A percentile compares a stretch with the other conserved stretches of the same genome.
Evolutionary conservation across 2,329 filamentous ascomycete species (phyloP).

Genomic region (Pyrenochaeta sp.): DNA sequence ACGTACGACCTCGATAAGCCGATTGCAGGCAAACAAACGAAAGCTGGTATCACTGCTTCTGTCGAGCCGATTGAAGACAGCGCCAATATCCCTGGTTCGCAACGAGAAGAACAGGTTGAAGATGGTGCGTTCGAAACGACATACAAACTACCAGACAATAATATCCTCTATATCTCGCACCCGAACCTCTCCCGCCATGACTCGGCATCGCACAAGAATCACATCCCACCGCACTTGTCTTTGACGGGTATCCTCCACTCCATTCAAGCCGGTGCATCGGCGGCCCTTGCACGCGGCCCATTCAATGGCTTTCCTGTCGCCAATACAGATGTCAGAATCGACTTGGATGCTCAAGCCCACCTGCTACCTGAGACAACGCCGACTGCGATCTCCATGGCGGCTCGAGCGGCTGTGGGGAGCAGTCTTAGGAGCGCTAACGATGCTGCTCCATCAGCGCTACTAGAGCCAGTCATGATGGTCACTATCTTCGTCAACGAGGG

Average conservation of each 20-base stretch:
- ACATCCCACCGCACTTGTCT: conserved; percentile 64
- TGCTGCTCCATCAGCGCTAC: conserved; percentile 67
- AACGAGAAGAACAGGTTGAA: conserved; percentile 29
- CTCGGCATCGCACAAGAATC: conserved; percentile 49
- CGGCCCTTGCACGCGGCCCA: conserved; percentile 85
- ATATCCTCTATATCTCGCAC: conserved; percentile 68
- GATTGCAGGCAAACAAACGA: conserved; percentile 80
- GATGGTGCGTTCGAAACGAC: conserved; percentile 40
- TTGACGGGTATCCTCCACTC: conserved; percentile 59
- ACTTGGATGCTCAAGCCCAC: conserved; percentile 70
- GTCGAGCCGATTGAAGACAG: conserved; percentile 67
- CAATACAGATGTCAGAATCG: conserved; percentile 74
- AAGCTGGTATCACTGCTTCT: conserved; percentile 75
- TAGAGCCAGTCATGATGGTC: conserved; percentile 94
- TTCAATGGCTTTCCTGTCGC: conserved; percentile 82
- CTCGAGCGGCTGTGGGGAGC: conserved; percentile 68
- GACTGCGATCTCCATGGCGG: conserved; percentile 73
- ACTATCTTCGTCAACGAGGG: conserved; percentile 86
- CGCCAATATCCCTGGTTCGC: conserved; percentile 30
- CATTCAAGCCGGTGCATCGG: conserved; percentile 80
- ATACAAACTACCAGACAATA: conserved; percentile 66
- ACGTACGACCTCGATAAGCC: conserved; percentile 77
- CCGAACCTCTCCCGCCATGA: conserved; percentile 57
- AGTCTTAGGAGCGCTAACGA: conserved; percentile 71
- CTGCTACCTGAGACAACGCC: conserved; percentile 73